A percentile compares a stretch with the other conserved stretches of the same genome.
Conservation (phyloP, 345 rosid species). For the Atalantia buxifolia region DNA sequence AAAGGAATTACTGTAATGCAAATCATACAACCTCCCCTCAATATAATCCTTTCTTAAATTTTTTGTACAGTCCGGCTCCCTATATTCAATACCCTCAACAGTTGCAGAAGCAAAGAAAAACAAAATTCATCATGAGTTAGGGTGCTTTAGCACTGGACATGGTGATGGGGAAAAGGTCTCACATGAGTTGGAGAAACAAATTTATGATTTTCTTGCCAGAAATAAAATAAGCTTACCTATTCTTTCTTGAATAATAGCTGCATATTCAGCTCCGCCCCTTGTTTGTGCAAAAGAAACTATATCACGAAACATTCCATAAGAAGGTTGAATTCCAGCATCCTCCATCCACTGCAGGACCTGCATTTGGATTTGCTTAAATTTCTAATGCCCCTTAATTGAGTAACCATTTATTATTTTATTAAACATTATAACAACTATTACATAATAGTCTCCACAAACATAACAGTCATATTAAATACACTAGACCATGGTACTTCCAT, state of each 20-base stretch:
- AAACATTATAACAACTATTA: background rate
- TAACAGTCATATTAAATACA: background rate
- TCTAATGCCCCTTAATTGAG: background rate
- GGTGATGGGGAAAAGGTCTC: background rate
- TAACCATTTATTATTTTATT: background rate
- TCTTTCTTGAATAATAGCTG: conserved; percentile 47
- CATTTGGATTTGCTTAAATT: conserved; percentile 5
- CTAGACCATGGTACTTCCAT: background rate
- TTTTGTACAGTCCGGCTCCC: too few species aligned
- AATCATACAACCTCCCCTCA: background rate
- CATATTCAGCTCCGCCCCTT: conserved; percentile 60
- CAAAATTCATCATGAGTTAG: too few species aligned
- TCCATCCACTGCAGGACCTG: conserved; percentile 91
- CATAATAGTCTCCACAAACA: background rate
- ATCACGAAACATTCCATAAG: conserved; percentile 64
- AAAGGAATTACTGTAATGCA: background rate
- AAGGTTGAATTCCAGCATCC: conserved; percentile 64
- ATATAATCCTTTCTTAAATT: too few species aligned
- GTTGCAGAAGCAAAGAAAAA: too few species aligned
- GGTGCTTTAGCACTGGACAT: too few species aligned
- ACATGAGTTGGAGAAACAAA: background rate
- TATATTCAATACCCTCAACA: too few species aligned
- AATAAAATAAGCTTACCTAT: conserved; percentile 46
- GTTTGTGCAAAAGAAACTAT: conserved; percentile 61
- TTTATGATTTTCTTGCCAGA: background rate